Conservation (phyloP, 2,329 filamentous ascomycete species). For the Sporothrix curviconia region DNA sequence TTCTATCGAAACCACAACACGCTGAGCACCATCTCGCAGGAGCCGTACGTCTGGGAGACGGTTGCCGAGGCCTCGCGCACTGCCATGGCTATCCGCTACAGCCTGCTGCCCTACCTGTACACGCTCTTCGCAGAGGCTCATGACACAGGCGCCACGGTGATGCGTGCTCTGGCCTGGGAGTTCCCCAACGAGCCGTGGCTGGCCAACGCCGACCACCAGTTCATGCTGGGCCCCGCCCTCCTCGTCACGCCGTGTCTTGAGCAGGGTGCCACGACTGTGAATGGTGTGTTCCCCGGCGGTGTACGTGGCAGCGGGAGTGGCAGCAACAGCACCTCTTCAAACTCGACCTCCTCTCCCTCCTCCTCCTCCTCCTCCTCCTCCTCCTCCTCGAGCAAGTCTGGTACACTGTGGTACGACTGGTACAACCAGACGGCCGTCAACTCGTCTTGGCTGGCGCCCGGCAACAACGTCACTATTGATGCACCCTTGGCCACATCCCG, state of each 20-base stretch:
- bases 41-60: slow-evolving; percentile 63
- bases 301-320: slow-evolving; percentile 19
- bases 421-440: slow-evolving; percentile 56
- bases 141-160: slow-evolving; percentile 54
- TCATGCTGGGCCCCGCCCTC: slow-evolving; percentile 43
- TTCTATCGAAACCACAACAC: slow-evolving; percentile 67
- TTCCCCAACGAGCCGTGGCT: slow-evolving; percentile 51
- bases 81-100: slow-evolving; percentile 67
- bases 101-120: slow-evolving; percentile 76
- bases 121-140: slow-evolving; percentile 59
- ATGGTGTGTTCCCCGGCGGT: slow-evolving; percentile 41
- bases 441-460: slow-evolving; percentile 23
- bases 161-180: slow-evolving; percentile 65
- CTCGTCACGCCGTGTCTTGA: slow-evolving; percentile 44
- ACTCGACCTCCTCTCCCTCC: neutral
- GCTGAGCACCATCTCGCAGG: slow-evolving; percentile 45
- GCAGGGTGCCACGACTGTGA: slow-evolving; percentile 37
- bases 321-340: neutral
- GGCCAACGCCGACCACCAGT: slow-evolving; percentile 42
- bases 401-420: slow-evolving; percentile 68
- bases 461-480: slow-evolving; percentile 35
- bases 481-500: slow-evolving; percentile 60
- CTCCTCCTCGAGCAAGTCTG: slow-evolving; percentile 20
- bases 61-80: slow-evolving; percentile 59
- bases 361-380: neutral